Conservation (phyloP, 305 asterid species). For the Fraxinus angustifolia region DNA sequence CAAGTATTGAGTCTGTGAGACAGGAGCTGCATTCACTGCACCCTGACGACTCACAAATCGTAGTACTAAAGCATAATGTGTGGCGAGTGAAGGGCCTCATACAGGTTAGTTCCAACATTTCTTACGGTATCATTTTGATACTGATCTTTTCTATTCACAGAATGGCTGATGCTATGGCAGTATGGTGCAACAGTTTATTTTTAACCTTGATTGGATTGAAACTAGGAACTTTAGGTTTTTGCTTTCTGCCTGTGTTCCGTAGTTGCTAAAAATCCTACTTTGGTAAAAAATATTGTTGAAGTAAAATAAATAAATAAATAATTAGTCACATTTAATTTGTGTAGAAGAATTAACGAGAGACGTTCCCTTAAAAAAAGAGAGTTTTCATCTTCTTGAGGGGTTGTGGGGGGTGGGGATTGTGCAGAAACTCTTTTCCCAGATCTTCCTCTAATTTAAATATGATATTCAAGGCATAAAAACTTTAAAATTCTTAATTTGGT, state of each 20-base stretch:
- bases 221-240: not conserved
- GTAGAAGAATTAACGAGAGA: not conserved
- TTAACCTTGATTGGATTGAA: not conserved
- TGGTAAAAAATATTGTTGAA: not conserved
- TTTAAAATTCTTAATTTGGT: not conserved
- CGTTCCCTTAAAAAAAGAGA: not conserved
- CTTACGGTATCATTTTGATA: not conserved
- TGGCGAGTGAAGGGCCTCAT: conserved; percentile 97
- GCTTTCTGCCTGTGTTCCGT: not conserved
- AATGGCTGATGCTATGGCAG: conserved; percentile 10
- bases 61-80: conserved; percentile 79
- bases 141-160: not conserved
- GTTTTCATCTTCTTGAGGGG: not conserved
- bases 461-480: not conserved
- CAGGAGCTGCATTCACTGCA: conserved; percentile 80
- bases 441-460: not conserved
- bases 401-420: not conserved
- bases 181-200: not conserved
- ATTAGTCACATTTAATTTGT: not conserved
- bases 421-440: not conserved
- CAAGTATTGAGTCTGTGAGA: conserved; percentile 78
- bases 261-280: not conserved
- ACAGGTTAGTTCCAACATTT: conserved; percentile 52
- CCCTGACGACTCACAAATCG: conserved; percentile 84
- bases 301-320: not conserved